Evolutionary conservation across 2,329 filamentous ascomycete genomes (phyloP).

Genomic region (Talaromyces sp.): DNA sequence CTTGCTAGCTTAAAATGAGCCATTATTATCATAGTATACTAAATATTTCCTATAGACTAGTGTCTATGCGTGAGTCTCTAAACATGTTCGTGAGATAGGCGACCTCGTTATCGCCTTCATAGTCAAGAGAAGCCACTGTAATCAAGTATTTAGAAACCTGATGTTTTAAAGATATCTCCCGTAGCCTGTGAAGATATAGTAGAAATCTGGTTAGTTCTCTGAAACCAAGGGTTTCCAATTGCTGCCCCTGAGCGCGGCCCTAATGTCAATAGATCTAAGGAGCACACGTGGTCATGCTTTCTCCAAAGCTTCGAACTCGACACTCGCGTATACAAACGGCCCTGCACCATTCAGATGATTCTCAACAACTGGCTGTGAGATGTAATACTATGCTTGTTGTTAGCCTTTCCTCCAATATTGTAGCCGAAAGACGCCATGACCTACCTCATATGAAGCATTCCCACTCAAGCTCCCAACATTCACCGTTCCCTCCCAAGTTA

Average conservation of each 20-base stretch:
- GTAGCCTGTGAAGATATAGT: neutral
- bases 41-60: neutral
- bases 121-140: too few relatives aligned
- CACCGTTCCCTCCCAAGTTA: neutral
- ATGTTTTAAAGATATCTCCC: neutral
- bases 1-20: neutral
- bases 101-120: neutral
- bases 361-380: neutral
- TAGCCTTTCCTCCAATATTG: neutral
- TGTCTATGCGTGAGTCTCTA: neutral
- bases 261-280: neutral
- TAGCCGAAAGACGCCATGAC: neutral
- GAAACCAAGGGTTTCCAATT: neutral
- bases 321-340: slow-evolving; percentile 1
- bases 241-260: neutral
- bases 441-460: neutral
- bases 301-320: neutral
- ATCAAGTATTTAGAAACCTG: too few relatives aligned
- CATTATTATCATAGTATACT: neutral
- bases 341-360: neutral
- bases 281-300: neutral
- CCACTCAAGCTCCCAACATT: neutral
- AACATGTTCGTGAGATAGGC: neutral
- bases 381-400: neutral
- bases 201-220: neutral